Evolutionary conservation across 352 stramenopile species (phyloP).

Genomic region (Phytophthora quininea): DNA sequence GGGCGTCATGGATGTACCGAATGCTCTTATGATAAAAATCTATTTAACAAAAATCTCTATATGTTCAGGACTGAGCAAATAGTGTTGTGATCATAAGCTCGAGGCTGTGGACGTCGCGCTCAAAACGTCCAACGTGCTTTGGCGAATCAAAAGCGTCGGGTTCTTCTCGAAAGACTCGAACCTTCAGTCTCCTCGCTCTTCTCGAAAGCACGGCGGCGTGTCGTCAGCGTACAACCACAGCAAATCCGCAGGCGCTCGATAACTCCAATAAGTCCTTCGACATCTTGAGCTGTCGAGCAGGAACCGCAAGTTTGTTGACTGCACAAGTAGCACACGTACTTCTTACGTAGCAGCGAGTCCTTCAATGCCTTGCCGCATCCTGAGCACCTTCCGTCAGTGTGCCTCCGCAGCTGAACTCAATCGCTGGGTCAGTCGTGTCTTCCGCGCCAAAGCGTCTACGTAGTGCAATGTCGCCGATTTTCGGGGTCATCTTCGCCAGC

Average conservation of each 20-base stretch:
- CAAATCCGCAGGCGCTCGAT: conserved; percentile 47
- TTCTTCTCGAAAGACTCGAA: conserved; percentile 18
- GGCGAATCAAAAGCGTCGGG: conserved; percentile 22
- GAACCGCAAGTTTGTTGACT: conserved; percentile 40
- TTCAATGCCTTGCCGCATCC: conserved; percentile 38
- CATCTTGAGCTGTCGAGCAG: conserved; percentile 44
- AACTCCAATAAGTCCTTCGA: conserved; percentile 47
- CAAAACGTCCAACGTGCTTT: conserved; percentile 23
- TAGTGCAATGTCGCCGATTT: conserved; percentile 37
- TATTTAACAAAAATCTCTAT: too few relatives aligned
- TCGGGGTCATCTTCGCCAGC: conserved; percentile 39
- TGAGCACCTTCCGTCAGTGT: conserved; percentile 29
- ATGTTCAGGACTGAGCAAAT: too few relatives aligned
- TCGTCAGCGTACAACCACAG: conserved; percentile 42
- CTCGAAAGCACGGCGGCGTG: conserved; percentile 37
- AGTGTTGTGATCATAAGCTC: too few relatives aligned
- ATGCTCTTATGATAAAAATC: too few relatives aligned
- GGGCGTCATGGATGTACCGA: too few relatives aligned
- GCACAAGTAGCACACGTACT: conserved; percentile 47
- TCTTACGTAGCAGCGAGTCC: conserved; percentile 38
- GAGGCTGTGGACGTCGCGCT: conserved; percentile 26
- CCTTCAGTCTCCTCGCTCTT: neutral
- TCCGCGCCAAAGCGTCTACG: conserved; percentile 36
- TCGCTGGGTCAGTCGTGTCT: conserved; percentile 17
- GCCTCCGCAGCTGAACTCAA: neutral